phyloP scores from a whole-genome alignment of 1,284 basidiomycete genomes.

The Ustilago lituana region DNA sequence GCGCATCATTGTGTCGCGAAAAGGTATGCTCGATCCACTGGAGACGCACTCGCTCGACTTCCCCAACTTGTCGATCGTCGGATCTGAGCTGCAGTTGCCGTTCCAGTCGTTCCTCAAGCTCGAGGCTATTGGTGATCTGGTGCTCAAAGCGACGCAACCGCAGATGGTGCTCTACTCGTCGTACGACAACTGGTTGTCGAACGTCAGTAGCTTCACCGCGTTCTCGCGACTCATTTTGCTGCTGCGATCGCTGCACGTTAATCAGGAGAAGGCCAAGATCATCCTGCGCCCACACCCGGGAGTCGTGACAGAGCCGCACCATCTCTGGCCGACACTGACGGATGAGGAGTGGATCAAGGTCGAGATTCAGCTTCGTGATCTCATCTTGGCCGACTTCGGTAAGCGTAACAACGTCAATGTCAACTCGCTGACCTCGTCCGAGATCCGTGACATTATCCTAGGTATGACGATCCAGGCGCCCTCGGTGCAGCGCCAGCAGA shows the following conservation, averaged over 20 bases:
- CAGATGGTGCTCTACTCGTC: slow-evolving; percentile 99
- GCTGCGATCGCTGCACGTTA: slow-evolving; percentile 95
- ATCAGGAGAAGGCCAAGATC: slow-evolving; percentile 96
- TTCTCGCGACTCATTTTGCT: slow-evolving; percentile 97
- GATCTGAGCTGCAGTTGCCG: slow-evolving; percentile 94
- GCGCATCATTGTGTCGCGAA: slow-evolving; percentile 98
- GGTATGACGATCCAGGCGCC: slow-evolving; percentile 89
- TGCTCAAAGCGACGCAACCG: slow-evolving; percentile 95
- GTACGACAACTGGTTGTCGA: slow-evolving; percentile 99
- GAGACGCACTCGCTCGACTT: slow-evolving; percentile 98
- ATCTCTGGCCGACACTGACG: slow-evolving; percentile 93
- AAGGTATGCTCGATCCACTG: slow-evolving; percentile 91
- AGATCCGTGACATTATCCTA: slow-evolving; percentile 74
- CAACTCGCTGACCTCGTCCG: slow-evolving; percentile 92
- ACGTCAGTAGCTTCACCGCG: slow-evolving; percentile 97
- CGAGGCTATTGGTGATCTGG: slow-evolving; percentile 99
- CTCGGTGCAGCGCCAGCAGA: slow-evolving; percentile 90
- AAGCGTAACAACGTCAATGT: slow-evolving; percentile 99
- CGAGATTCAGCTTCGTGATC: slow-evolving; percentile 83
- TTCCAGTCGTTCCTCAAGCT: slow-evolving; percentile 99
- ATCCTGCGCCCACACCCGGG: slow-evolving; percentile 69
- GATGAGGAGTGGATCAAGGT: slow-evolving; percentile 99
- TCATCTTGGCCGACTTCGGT: slow-evolving; percentile 83
- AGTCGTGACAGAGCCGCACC: slow-evolving; percentile 93
- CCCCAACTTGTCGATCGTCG: slow-evolving; percentile 99